phyloP scores from a whole-genome alignment of 805 yeast species.

The Candida dendrica region DNA sequence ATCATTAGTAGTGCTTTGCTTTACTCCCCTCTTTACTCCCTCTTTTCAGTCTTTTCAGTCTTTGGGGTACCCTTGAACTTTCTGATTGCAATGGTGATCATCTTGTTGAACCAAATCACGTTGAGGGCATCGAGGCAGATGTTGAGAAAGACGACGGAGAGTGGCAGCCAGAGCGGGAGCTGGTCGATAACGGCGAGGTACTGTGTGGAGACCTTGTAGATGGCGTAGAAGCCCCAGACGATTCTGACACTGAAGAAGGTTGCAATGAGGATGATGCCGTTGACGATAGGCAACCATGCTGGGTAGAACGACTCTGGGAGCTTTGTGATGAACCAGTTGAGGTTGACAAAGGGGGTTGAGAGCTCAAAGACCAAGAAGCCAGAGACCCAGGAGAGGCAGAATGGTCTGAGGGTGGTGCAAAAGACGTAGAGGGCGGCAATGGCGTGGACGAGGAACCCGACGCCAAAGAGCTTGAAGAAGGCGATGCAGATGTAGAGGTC shows the following conservation, averaged over 20 bases:
- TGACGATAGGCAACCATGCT: conserved; percentile 43
- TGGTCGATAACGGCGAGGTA: conserved; percentile 36
- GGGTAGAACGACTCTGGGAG: conserved; percentile 65
- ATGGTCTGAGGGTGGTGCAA: conserved; percentile 55
- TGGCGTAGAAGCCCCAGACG: conserved; percentile 81
- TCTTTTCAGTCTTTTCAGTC: no score
- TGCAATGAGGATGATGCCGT: conserved; percentile 63
- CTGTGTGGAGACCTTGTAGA: conserved; percentile 40
- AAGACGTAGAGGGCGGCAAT: conserved; percentile 75
- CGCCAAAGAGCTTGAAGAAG: conserved; percentile 65
- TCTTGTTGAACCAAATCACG: conserved; percentile 80
- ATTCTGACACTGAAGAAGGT: conserved; percentile 76
- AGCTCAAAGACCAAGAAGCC: conserved; percentile 79
- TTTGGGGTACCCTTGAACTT: conserved; percentile 24
- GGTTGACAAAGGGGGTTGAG: conserved; percentile 90
- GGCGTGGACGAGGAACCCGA: conserved; percentile 80
- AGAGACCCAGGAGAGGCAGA: conserved; percentile 75
- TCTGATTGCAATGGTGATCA: conserved; percentile 68
- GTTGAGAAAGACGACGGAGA: conserved; percentile 49
- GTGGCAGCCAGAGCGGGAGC: conserved; percentile 41
- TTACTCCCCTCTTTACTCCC: no score
- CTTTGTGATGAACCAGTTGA: conserved; percentile 85
- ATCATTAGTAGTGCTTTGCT: no score
- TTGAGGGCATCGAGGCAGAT: conserved; percentile 60
- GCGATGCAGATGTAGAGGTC: conserved; percentile 65